A percentile compares a stretch with the other conserved stretches of the same genome.
These are phyloP conservation scores for Ophiognomonia clavigignenti-juglandacearum DNA, from an alignment of 2,329 filamentous ascomycete genomes.

Conservation along the genomic window DNA sequence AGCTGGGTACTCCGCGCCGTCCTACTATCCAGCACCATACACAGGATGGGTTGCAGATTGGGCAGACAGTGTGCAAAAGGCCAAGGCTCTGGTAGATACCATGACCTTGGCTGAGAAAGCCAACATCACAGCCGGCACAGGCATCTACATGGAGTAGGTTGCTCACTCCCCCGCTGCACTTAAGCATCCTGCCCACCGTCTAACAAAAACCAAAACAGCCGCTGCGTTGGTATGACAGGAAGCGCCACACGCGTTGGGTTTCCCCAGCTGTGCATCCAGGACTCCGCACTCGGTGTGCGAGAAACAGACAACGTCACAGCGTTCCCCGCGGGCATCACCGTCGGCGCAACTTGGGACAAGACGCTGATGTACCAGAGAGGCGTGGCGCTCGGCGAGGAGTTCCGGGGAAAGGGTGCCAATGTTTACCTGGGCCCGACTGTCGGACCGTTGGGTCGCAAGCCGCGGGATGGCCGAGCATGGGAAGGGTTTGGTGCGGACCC, in stretches of 20 bases:
- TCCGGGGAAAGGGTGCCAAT: conserved; percentile 68
- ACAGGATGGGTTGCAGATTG: conserved; percentile 68
- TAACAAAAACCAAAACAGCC: conserved; percentile 30
- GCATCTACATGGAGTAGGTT: conserved; percentile 58
- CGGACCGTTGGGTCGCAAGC: conserved; percentile 67
- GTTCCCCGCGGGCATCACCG: conserved; percentile 75
- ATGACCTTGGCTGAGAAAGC: conserved; percentile 81
- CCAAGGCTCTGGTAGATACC: conserved; percentile 60
- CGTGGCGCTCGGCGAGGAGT: conserved; percentile 65
- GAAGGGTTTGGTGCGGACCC: conserved; percentile 70
- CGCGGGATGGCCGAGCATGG: conserved; percentile 69
- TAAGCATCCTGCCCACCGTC: not conserved
- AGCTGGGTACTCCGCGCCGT: conserved; percentile 38
- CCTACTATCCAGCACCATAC: conserved; percentile 70
- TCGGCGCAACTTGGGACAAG: conserved; percentile 72
- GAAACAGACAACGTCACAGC: conserved; percentile 71
- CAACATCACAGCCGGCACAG: conserved; percentile 68
- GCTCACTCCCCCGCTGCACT: not conserved
- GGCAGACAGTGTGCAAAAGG: conserved; percentile 66
- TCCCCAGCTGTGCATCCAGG: conserved; percentile 66
- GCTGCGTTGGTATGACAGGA: conserved; percentile 73
- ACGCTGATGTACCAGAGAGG: conserved; percentile 63
- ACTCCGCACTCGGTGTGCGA: conserved; percentile 66
- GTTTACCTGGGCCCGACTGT: conserved; percentile 67
- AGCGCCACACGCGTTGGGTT: conserved; percentile 67